Conservation (phyloP, 495 filamentous ascomycete genomes). For the Xylaria grammica region DNA sequence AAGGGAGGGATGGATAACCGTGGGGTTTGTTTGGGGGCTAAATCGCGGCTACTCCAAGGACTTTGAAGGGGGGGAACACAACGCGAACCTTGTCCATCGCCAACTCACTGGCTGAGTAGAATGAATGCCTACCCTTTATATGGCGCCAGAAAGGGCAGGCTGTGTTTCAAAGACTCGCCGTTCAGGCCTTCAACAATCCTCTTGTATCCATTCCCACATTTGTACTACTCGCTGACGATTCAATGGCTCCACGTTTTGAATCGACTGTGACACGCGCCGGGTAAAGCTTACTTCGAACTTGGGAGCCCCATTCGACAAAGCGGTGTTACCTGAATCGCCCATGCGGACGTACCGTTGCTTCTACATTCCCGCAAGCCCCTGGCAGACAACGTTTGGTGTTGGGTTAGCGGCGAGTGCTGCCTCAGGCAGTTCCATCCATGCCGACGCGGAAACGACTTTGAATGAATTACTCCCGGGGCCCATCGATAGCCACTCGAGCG, state of each 20-base stretch:
- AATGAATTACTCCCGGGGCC: conserved; percentile 33
- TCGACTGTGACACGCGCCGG: conserved; percentile 31
- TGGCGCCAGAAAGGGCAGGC: too few relatives aligned
- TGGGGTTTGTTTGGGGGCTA: too few relatives aligned
- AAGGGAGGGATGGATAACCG: too few relatives aligned
- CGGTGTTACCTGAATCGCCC: background rate
- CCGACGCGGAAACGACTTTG: conserved; percentile 39
- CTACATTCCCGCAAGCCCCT: conserved; percentile 56
- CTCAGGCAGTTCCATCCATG: conserved; percentile 52
- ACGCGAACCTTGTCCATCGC: too few relatives aligned
- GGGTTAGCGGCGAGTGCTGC: conserved; percentile 21
- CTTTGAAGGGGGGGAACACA: too few relatives aligned
- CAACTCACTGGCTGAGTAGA: too few relatives aligned
- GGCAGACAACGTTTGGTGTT: conserved; percentile 39
- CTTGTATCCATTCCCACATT: conserved; percentile 54
- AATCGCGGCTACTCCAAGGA: too few relatives aligned
- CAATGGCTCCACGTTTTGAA: conserved; percentile 45
- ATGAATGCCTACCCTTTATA: too few relatives aligned
- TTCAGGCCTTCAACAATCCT: background rate
- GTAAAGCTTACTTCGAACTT: conserved; percentile 43
- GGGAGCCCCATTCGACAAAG: conserved; percentile 12
- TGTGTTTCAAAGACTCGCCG: background rate
- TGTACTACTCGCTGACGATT: conserved; percentile 44
- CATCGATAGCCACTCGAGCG: conserved; percentile 51
- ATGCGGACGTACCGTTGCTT: conserved; percentile 29